Evolutionary conservation across 768 basidiomycete genomes (phyloP).

Genomic region (Leccinellum albellum): DNA sequence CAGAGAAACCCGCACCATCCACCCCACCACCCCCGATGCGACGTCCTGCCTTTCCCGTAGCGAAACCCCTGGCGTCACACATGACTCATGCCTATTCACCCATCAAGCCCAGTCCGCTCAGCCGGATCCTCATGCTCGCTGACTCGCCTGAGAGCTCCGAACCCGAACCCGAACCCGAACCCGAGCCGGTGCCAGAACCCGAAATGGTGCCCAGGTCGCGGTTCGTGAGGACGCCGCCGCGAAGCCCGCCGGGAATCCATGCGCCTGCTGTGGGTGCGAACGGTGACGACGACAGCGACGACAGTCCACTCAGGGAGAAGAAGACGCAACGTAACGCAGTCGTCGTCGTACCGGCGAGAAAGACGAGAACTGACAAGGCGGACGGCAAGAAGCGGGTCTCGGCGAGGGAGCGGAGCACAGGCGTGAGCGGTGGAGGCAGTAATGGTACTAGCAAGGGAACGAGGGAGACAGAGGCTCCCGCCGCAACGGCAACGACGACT

Average conservation of each 20-base stretch:
- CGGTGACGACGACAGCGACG: slow-evolving; percentile 45
- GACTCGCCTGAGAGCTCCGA: slow-evolving; percentile 48
- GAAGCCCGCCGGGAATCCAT: slow-evolving; percentile 10
- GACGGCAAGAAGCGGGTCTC: slow-evolving; percentile 26
- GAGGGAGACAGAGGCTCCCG: slow-evolving; percentile 20
- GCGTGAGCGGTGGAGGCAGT: neutral
- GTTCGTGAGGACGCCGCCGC: slow-evolving; percentile 18
- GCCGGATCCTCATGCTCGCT: slow-evolving; percentile 70
- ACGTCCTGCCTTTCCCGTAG: slow-evolving; percentile 56
- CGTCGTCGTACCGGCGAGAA: slow-evolving; percentile 3
- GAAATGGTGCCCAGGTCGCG: neutral
- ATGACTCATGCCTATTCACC: slow-evolving; percentile 85
- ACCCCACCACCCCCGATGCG: neutral
- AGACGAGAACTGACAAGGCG: slow-evolving; percentile 8
- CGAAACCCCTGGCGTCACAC: slow-evolving; percentile 63
- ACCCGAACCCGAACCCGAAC: slow-evolving; percentile 27
- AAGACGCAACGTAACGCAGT: slow-evolving; percentile 35
- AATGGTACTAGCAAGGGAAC: slow-evolving; percentile 26
- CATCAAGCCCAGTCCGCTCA: slow-evolving; percentile 74
- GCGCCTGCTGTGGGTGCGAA: slow-evolving; percentile 8
- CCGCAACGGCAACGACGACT: slow-evolving; percentile 4
- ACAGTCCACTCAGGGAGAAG: slow-evolving; percentile 54
- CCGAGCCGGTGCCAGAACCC: slow-evolving; percentile 20
- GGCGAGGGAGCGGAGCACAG: slow-evolving; percentile 38
- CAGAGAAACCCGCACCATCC: slow-evolving; percentile 1